A percentile compares a stretch with the other conserved stretches of the same genome.
These are phyloP conservation scores for Teunomyces cretensis DNA, from an alignment of 805 yeast species.

Conservation along the genomic window DNA sequence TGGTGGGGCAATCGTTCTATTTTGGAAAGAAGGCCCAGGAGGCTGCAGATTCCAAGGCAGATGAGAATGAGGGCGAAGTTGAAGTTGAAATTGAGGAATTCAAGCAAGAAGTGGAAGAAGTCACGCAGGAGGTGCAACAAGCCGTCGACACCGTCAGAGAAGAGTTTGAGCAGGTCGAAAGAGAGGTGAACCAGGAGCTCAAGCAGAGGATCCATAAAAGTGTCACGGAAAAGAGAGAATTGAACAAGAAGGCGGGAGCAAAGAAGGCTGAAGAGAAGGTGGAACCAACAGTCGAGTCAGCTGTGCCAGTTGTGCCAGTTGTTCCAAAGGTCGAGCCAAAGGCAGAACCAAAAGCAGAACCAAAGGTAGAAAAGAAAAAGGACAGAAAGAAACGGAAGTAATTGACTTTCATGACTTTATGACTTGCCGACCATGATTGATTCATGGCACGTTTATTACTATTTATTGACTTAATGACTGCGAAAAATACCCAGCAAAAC, in stretches of 20 bases:
- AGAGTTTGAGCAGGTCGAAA: not conserved
- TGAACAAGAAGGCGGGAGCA: no score
- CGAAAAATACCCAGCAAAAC: no score
- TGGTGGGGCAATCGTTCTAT: conserved; percentile 34
- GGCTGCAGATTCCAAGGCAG: not conserved
- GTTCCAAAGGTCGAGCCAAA: not conserved
- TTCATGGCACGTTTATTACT: no score
- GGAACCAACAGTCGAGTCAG: not conserved
- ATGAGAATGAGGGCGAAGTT: conserved; percentile 9
- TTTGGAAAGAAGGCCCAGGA: not conserved
- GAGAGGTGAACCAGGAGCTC: no score
- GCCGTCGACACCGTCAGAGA: not conserved
- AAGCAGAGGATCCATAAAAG: no score
- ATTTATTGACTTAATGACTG: no score
- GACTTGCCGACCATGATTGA: no score
- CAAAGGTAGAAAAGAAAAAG: not conserved
- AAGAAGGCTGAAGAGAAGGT: no score
- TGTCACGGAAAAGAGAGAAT: no score
- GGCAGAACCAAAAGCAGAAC: not conserved
- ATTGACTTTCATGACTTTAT: no score
- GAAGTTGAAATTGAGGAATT: not conserved
- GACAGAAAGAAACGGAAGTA: not conserved
- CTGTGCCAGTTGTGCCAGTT: no score
- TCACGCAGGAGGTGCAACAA: not conserved
- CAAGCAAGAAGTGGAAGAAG: not conserved